Evolutionary conservation across 257 asterid species (phyloP), one percentile per base, ranked within the genome.

Genomic region (Primulina huaijiensis): DNA sequence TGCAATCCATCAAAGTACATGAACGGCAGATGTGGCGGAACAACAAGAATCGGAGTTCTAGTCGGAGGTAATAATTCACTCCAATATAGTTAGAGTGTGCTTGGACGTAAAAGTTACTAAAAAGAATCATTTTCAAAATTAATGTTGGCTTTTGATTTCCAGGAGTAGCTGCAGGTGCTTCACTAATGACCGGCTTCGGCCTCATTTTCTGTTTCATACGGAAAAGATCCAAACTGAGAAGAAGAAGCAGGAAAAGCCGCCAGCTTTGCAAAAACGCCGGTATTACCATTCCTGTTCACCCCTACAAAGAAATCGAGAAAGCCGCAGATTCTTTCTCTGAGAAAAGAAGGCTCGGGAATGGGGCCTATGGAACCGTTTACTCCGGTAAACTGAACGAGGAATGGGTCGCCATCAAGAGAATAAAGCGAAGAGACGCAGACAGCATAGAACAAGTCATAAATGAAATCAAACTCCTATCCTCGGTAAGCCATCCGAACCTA

Each of bases 11-110:
- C 87, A 6, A 89, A 78, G 60, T 91, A 85, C 85, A 58, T 91
- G 43, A 86, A 92, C 20, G 96, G 97, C 69, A 65, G 62, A 70
- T 91, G 97, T 81, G 96, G 96, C 75, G 96, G 93, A 72, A 89
- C 90, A 64, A 84, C 96, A 46, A 77, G 96, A 79, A 79, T 91
- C 57, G 95, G 82, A 8, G 93, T 78, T 56, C 76, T 89, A 38
- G 76, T 82, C 3, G 96, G 96, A 84, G 97, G 97, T 91, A 83
- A 75, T 29, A 8, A 16, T 16, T 17, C 21, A 50, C 21, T 12
- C 52, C 6, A 31, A 31, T 31, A 31, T 31, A 10, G 10, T 27
- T 40, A 40, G 50, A 11, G 52, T 14, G 53, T 14, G 7, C 0
- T 43, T 14, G 53, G n/a, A 43, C 12, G n/a, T 43, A 43, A 3